Evolutionary conservation across 495 filamentous ascomycete genomes (phyloP), one percentile per base, ranked within the genome.

Genomic region (Poronia punctata): DNA sequence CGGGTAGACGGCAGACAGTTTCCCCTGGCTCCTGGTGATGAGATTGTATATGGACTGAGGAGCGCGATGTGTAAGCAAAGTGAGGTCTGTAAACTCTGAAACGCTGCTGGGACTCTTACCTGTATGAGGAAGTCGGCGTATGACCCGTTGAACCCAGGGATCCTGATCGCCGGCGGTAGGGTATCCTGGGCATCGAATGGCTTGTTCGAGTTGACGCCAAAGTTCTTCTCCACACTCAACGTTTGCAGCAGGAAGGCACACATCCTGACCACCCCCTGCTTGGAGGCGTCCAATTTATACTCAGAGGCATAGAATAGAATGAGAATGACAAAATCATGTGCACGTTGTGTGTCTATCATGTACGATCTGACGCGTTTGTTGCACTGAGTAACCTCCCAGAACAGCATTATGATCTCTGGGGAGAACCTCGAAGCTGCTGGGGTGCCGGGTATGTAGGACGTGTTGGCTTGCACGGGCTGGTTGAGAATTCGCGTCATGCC

Each of bases 291-390:
- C 20, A 75, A 70, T 54, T 84, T 86, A 56, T 90, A 84, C 52
- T 93, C 86, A 23, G 94, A 76, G 10, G 88, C 86, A 60, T 97
- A 96, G 66, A 92, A 97, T 3, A 96, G 66, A 37, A 93, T 80
- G 18, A 96, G 71, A 28, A 96, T 80, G 29, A 95, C 70, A 54
- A 96, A 97, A 57, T 99, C 92, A 54, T 95, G 86, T 0, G 86
- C 84, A 26, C 89, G 73, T 49, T 95, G 88, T 0, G 92, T 96
- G 49, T 97, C 92, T 46, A 96, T 88, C 55, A 99, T 90, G 62
- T 95, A 99, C 1, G 88, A 90, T 34, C 93, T 72, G 64, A 99
- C 97, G 34, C 93, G 76, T 65, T 94, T 97, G 62, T 99, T 99
- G 72, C 90, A 96, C 60, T 99, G 92, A 19, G 94, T 74, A 6